Base-by-base conservation (phyloP, 2,329 filamentous ascomycete genomes). In the Aspergillus vadensis region DNA sequence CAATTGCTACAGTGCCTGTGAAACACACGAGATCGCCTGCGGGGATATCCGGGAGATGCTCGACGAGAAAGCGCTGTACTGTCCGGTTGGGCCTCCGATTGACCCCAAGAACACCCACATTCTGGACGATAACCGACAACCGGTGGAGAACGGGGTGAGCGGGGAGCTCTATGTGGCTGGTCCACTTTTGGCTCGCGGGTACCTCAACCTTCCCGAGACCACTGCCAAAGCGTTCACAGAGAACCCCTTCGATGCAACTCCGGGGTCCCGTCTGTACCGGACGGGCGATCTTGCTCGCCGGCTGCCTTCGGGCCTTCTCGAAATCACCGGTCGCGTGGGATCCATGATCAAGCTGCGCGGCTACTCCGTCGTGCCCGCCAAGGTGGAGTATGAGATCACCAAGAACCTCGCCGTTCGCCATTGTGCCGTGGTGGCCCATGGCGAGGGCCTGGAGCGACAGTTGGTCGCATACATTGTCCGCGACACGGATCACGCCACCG, bases 311-410 rank as follows among this genome's bases (percentile, higher is more conserved):
- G 90, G 90, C 1, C 78, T 88, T 5, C 80, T 92, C 7, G 89
- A 92, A 71, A 91, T 92, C 61, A 91, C 88, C 6, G 90, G 90
- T 36, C 86, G 90, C 55, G 88, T 91, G 1, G 89, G 89, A 14
- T 85, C 87, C 12, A 92, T 92, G 89, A 92, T 92, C 78, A 92
- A 92, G 76, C 84, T 91, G 10, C 86, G 90, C 60, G 90, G 90
- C 1, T 92, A 92, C 70, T 91, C 88, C 1, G 88, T 92, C 3
- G 89, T 92, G 23, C 90, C 90, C 5, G 87, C 87, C 7, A 91
- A 91, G 60, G 89, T 92, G 1, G 89, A 93, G 72, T 89, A 87
- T 66, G 86, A 87, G 5, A 90, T 93, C 59, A 81, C 87, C 58
- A 85, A 86, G 65, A 82, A 90, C 64, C 77, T 93, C 32, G 89